Conservation (phyloP, 2,329 filamentous ascomycete genomes). For the Pseudocercospora ulei region DNA sequence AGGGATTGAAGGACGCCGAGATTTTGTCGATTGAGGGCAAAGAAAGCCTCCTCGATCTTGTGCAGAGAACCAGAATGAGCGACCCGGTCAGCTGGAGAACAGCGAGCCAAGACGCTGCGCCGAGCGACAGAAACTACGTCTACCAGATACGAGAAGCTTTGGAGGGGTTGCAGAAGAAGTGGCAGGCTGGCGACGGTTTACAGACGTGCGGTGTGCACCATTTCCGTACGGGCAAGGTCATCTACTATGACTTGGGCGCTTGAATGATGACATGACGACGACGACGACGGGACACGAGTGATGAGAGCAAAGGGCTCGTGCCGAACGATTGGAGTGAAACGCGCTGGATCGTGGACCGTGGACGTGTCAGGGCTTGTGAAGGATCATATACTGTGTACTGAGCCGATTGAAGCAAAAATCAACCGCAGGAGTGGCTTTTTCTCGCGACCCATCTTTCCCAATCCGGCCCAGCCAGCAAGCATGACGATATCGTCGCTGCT, state of each 20-base stretch:
- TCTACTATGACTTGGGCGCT: conserved; percentile 68
- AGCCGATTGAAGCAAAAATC: too few relatives aligned
- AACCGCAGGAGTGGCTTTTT: too few relatives aligned
- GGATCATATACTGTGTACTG: too few relatives aligned
- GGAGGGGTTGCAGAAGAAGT: conserved; percentile 50
- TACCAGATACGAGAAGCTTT: conserved; percentile 73
- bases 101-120: conserved; percentile 66
- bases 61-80: conserved; percentile 63
- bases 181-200: conserved; percentile 44
- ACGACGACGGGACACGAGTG: conserved; percentile 1
- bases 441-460: too few relatives aligned
- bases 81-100: conserved; percentile 76
- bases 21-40: conserved; percentile 82
- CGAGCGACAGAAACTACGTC: conserved; percentile 71
- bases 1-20: conserved; percentile 64
- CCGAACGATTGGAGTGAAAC: too few relatives aligned
- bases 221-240: conserved; percentile 70
- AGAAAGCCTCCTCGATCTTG: conserved; percentile 68
- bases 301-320: background rate
- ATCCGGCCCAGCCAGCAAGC: too few relatives aligned
- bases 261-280: conserved; percentile 6
- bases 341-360: too few relatives aligned
- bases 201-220: conserved; percentile 84
- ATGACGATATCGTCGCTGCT: too few relatives aligned
- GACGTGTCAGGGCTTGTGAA: too few relatives aligned